These are phyloP conservation scores for Pezicula carpinea DNA, from an alignment of 2,329 filamentous ascomycete genomes.

Conservation along the genomic window DNA sequence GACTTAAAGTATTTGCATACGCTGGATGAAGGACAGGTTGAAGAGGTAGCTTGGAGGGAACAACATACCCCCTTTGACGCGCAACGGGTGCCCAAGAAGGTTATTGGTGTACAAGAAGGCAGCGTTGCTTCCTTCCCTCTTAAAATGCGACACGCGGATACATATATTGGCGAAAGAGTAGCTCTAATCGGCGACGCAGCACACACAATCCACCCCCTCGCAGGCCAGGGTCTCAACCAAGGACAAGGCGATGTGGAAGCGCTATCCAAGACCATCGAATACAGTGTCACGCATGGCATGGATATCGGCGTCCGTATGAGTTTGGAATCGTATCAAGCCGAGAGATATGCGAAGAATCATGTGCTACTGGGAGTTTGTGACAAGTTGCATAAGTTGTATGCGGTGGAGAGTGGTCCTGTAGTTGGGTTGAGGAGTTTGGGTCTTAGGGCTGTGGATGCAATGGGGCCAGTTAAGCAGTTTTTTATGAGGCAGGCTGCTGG, in stretches of 20 bases:
- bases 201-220: slow-evolving; percentile 91
- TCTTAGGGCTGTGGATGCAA: slow-evolving; percentile 67
- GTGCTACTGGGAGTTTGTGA: slow-evolving; percentile 76
- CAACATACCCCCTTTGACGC: slow-evolving; percentile 59
- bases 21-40: slow-evolving; percentile 50
- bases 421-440: slow-evolving; percentile 77
- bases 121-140: slow-evolving; percentile 88
- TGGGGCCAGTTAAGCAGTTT: slow-evolving; percentile 74
- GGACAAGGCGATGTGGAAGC: slow-evolving; percentile 85
- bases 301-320: slow-evolving; percentile 78
- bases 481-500: slow-evolving; percentile 73
- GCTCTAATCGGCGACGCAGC: slow-evolving; percentile 92
- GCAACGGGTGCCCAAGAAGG: slow-evolving; percentile 57
- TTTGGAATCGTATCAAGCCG: slow-evolving; percentile 74
- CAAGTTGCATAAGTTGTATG: slow-evolving; percentile 89
- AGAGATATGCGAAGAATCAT: slow-evolving; percentile 79
- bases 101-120: slow-evolving; percentile 68
- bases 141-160: slow-evolving; percentile 87
- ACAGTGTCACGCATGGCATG: slow-evolving; percentile 76
- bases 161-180: slow-evolving; percentile 85
- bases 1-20: slow-evolving; percentile 83
- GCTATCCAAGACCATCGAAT: slow-evolving; percentile 68
- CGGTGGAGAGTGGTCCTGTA: slow-evolving; percentile 72
- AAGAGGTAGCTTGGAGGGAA: slow-evolving; percentile 82
- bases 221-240: slow-evolving; percentile 90